Evolutionary conservation across 768 basidiomycete genomes (phyloP), one percentile per base, ranked within the genome.

Genomic region (Gymnopilus dilepis): DNA sequence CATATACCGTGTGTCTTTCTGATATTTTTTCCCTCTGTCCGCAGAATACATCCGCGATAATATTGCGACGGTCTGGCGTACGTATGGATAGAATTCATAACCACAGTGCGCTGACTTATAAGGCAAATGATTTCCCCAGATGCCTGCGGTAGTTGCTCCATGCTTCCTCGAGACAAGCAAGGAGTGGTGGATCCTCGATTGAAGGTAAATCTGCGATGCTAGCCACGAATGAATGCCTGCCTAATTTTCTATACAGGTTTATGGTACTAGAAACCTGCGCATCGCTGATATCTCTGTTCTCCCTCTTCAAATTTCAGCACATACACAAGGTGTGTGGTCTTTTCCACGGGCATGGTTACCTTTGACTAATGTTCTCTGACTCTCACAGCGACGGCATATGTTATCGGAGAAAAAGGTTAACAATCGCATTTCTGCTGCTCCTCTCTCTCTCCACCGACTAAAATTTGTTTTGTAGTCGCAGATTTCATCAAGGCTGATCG

Each of bases 281-380:
- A 78, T 87, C 5, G 82, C 77, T 17, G 84, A 86, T 65, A 55
- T 85, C n/a, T 84, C 83, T 1, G 73, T 86, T 48, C 67, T 84
- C 13, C 85, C 86, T 0, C 67, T 85, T 51, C 84, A 83, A 43
- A 72, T 86, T 53, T 76, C 76, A 2, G 75, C 79, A 4, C 84
- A 85, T 64, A 70, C 82, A 4, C 79, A 82, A 72, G 61, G 83
- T 82, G 21, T 12, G 43, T 13, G 4, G 19, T 15, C 11, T 34
- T 7, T 24, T 26, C n/a, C 19, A 5, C 12, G 6, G 3, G 3
- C 26, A 5, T 15, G 6, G 15, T 11, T n/a, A 12, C 15, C 11
- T 30, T n/a, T 45, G 7, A 31, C 8, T 19, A 43, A 17, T 41
- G 21, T 31, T 37, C 7, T n/a, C n/a, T n/a, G 2, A 37, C 28